Evolutionary conservation across 139 green algal genomes (phyloP).

Genomic region (Coelastrella sp.): DNA sequence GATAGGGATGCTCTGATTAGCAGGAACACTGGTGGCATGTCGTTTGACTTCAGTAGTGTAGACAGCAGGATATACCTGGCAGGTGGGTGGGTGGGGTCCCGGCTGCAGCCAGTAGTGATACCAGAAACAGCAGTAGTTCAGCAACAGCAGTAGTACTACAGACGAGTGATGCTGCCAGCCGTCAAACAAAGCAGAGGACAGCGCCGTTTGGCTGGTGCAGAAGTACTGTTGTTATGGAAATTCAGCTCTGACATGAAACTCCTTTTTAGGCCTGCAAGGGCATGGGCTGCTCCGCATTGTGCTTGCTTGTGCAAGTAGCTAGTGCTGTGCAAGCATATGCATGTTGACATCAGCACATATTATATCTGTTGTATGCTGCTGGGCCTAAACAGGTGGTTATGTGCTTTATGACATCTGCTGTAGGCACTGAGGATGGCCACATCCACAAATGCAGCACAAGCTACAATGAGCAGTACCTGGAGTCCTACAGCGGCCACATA

Average conservation of each 20-base stretch:
- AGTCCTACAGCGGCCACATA: conserved; percentile 85
- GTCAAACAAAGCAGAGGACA: no score
- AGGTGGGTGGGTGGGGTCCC: conserved; percentile 39
- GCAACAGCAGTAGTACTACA: background rate
- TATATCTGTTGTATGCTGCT: no score
- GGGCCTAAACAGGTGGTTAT: background rate
- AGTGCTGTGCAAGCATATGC: no score
- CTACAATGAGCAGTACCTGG: conserved; percentile 89
- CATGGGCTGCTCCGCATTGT: no score
- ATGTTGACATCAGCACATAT: no score
- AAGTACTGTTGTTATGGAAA: no score
- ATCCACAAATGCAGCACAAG: conserved; percentile 89
- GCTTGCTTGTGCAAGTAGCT: no score
- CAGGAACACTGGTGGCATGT: conserved; percentile 81
- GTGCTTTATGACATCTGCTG: background rate
- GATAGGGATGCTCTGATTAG: conserved; percentile 84
- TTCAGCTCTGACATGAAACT: no score
- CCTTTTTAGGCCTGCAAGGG: no score
- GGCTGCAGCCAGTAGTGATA: no score
- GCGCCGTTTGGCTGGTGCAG: no score
- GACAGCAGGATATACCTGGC: conserved; percentile 83
- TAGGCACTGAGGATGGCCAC: conserved; percentile 88
- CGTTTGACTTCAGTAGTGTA: conserved; percentile 82
- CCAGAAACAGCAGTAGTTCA: background rate
- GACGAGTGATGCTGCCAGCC: no score